Base-by-base conservation (phyloP, 768 basidiomycete species). In the Lactarius evosmus region DNA sequence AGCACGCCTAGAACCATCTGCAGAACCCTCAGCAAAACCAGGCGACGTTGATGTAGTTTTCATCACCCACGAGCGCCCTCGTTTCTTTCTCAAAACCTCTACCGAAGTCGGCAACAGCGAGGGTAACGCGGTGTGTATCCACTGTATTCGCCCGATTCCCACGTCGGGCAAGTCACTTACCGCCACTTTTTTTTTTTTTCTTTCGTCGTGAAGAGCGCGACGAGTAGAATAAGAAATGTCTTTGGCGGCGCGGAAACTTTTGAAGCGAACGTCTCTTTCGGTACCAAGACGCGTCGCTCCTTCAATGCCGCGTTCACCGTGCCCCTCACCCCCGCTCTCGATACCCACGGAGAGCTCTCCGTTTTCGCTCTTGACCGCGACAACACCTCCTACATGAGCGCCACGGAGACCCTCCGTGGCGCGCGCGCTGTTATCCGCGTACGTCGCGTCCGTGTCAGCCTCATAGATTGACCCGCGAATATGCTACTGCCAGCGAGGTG, bases 101-200 rank as follows among this genome's bases (percentile, higher is more conserved):
- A 98, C 95, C 3, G 95, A 98, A 71, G 78, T 98, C 7, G 96
- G 97, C 4, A 94, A 96, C 64, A 89, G 87, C 56, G 97, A 98
- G 74, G 96, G 92, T 12, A 94, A 78, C 60, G 94, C 93, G n/a
- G 95, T 94, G 72, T 72, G 92, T 82, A 29, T 22, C 27, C 41
- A 9, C 58, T 0, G 91, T 82, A 27, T 19, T 19, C 32, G 7
- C 58, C 0, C 27, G 33, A 52, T 60, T 38, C n/a, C 14, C 60
- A 25, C 49, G 9, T 58, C 25, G 17, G 46, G 49, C 63, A 30
- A 56, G 55, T 54, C 54, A 50, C 41, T 54, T 17, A n/a, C 5
- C 63, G 78, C 33, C 6, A 12, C 9, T 27, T 17, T 30, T 58
- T 61, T 54, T 57, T 17, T 14, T 27, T 17, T 30, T 58, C 60